These are phyloP conservation scores for Scopulariopsis brevicaulis DNA, from an alignment of 2,329 filamentous ascomycete genomes.

Conservation along the genomic window DNA sequence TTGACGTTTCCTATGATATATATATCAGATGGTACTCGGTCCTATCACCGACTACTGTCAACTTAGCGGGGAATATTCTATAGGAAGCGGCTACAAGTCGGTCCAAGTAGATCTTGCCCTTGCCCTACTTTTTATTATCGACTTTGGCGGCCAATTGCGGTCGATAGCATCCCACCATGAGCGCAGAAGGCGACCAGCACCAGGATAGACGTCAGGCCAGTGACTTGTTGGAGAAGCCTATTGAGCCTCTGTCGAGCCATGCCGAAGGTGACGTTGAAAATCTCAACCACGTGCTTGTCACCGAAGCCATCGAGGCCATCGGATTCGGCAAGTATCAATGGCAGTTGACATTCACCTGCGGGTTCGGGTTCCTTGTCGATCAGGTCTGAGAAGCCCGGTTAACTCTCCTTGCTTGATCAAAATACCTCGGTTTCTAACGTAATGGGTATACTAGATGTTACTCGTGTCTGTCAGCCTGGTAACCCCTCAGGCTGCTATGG, in stretches of 20 bases:
- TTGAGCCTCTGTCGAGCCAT: not conserved
- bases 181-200: not conserved
- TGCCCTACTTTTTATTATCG: not conserved
- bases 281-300: conserved; percentile 7
- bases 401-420: not conserved
- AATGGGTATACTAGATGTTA: conserved; percentile 7
- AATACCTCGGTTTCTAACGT: not conserved
- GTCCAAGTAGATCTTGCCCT: not conserved
- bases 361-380: conserved; percentile 11
- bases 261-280: not conserved
- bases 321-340: conserved; percentile 11
- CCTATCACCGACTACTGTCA: too few relatives aligned
- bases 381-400: conserved; percentile 7
- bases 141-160: not conserved
- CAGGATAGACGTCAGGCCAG: not conserved
- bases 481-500: conserved; percentile 10
- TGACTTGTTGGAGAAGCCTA: not conserved
- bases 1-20: too few relatives aligned
- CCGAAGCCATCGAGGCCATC: conserved; percentile 9
- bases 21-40: too few relatives aligned
- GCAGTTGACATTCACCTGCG: conserved; percentile 10
- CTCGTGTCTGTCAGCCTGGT: conserved; percentile 11
- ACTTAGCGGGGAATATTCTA: too few relatives aligned
- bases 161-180: not conserved
- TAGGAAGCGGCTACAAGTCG: not conserved